phyloP scores from a whole-genome alignment of 1,284 basidiomycete species.

The Ustilago loliicola region DNA sequence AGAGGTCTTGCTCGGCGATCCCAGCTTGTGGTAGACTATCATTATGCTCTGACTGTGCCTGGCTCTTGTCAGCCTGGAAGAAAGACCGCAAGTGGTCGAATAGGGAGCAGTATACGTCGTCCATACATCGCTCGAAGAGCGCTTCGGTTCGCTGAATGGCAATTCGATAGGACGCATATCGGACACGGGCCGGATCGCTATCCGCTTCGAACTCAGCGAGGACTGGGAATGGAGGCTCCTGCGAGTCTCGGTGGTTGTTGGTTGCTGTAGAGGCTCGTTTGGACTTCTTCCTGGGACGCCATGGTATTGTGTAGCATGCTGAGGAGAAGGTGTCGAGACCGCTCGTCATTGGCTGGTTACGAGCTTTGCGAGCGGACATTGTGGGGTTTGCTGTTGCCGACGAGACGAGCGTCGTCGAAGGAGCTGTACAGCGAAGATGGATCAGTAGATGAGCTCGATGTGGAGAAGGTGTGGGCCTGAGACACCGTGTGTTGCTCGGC shows the following conservation, averaged over 20 bases:
- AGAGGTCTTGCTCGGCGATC: slow-evolving; percentile 27
- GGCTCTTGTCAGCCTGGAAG: slow-evolving; percentile 17
- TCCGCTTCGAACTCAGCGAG: slow-evolving; percentile 46
- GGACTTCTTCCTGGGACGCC: slow-evolving; percentile 40
- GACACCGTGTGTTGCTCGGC: slow-evolving; percentile 21
- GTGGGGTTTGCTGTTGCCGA: background rate
- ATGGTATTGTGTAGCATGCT: slow-evolving; percentile 52
- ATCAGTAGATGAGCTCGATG: background rate
- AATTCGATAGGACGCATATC: slow-evolving; percentile 40
- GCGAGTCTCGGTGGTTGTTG: background rate
- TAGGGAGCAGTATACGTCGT: slow-evolving; percentile 33
- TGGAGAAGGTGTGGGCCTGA: slow-evolving; percentile 19
- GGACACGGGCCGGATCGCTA: slow-evolving; percentile 32
- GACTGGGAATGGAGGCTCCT: slow-evolving; percentile 31
- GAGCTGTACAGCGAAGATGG: background rate
- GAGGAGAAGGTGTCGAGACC: slow-evolving; percentile 47
- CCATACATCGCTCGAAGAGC: slow-evolving; percentile 42
- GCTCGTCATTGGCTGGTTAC: slow-evolving; percentile 16
- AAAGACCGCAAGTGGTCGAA: slow-evolving; percentile 38
- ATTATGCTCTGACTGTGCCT: background rate
- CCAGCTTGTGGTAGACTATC: slow-evolving; percentile 4
- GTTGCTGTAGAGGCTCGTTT: slow-evolving; percentile 3
- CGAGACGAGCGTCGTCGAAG: background rate
- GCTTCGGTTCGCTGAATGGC: slow-evolving; percentile 34
- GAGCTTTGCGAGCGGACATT: slow-evolving; percentile 27